Evolutionary conservation across 768 basidiomycete species (phyloP).

Genomic region (Russula sp.): DNA sequence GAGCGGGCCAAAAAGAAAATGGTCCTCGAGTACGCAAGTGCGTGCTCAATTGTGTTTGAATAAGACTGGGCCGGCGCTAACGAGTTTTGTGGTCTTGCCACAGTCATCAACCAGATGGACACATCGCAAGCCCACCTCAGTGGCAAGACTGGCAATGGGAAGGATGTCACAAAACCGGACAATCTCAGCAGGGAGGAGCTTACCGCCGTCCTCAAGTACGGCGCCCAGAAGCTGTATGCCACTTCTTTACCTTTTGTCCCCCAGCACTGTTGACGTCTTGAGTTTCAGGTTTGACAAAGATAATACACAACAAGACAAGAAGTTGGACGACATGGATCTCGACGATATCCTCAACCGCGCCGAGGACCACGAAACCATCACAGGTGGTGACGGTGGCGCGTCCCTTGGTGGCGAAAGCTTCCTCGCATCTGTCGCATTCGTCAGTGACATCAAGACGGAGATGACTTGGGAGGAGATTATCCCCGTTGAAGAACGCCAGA

Average conservation of each 20-base stretch:
- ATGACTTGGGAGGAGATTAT: slow-evolving; percentile 99
- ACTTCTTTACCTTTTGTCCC: slow-evolving; percentile 18
- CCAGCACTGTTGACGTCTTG: slow-evolving; percentile 27
- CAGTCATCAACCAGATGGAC: slow-evolving; percentile 99
- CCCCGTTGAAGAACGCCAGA: slow-evolving; percentile 84
- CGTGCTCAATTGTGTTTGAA: slow-evolving; percentile 40
- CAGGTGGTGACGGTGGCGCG: slow-evolving; percentile 77
- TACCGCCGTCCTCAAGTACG: slow-evolving; percentile 96
- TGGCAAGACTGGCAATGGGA: slow-evolving; percentile 58
- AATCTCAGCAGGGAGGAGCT: slow-evolving; percentile 95
- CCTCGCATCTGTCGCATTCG: slow-evolving; percentile 89
- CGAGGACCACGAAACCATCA: slow-evolving; percentile 94
- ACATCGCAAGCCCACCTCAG: slow-evolving; percentile 95
- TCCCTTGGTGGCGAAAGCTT: slow-evolving; percentile 98
- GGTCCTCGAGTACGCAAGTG: slow-evolving; percentile 99
- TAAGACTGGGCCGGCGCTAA: slow-evolving; percentile 2
- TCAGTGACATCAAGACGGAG: slow-evolving; percentile 98
- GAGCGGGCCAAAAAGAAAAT: slow-evolving; percentile 99
- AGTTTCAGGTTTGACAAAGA: slow-evolving; percentile 89
- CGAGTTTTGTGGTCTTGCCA: slow-evolving; percentile 1
- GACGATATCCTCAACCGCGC: slow-evolving; percentile 97
- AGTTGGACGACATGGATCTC: slow-evolving; percentile 98
- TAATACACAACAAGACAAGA: slow-evolving; percentile 86
- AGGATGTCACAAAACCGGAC: slow-evolving; percentile 71
- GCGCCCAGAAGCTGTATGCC: slow-evolving; percentile 92